Conservation (phyloP, 164 flowering plant species). For the Tetracentron sinense region DNA sequence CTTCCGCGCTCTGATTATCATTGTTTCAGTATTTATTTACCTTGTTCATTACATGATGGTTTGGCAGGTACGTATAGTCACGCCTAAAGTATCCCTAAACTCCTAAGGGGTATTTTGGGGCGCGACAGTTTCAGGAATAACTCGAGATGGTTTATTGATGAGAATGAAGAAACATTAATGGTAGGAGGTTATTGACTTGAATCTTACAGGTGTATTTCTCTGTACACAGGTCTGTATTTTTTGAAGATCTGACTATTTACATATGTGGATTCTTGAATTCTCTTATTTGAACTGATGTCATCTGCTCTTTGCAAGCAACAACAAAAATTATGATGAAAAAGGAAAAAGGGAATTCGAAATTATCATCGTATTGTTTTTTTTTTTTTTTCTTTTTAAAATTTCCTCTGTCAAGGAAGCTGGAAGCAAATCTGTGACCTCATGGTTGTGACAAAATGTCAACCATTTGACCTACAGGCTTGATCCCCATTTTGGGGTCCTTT, state of each 20-base stretch:
- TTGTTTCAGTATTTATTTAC: no score
- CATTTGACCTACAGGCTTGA: not conserved
- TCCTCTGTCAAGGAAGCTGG: not conserved
- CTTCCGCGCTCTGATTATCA: no score
- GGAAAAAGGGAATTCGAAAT: conserved; percentile 59
- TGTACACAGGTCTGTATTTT: conserved; percentile 76
- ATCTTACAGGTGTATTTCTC: conserved; percentile 92
- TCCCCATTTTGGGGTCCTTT: not conserved
- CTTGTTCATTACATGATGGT: no score
- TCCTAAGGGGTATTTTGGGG: no score
- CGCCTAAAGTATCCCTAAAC: no score
- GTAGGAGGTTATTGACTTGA: conserved; percentile 95
- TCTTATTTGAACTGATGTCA: conserved; percentile 5
- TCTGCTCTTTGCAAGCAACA: conserved; percentile 67
- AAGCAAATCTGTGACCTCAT: not conserved
- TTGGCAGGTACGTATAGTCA: no score
- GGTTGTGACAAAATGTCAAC: not conserved
- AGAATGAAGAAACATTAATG: conserved; percentile 93
- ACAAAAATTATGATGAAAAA: conserved; percentile 95
- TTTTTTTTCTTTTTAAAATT: no score
- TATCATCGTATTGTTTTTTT: not conserved
- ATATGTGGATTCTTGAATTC: conserved; percentile 1
- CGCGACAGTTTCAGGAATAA: conserved; percentile 92
- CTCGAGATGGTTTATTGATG: conserved; percentile 85
- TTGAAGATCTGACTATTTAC: not conserved